These are phyloP conservation scores for Salinomyces thailandicus DNA, from an alignment of 2,329 filamentous ascomycete species.

Conservation along the genomic window DNA sequence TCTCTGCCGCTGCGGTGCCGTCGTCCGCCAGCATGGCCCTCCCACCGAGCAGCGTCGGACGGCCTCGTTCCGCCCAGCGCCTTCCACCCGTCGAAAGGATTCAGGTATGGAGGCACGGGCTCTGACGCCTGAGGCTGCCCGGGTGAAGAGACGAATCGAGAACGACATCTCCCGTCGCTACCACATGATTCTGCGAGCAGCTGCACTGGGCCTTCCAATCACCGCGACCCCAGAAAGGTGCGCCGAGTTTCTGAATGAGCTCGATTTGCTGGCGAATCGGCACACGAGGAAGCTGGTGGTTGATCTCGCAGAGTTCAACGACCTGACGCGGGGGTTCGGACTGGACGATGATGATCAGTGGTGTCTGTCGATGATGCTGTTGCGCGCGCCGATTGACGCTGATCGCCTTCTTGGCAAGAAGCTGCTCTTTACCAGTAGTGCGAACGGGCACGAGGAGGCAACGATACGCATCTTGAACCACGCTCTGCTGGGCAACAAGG, in stretches of 20 bases:
- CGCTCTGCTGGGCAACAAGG: constrained; percentile 9
- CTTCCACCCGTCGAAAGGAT: constrained; percentile 5
- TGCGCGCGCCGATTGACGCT: background rate
- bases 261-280: constrained; percentile 1
- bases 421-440: constrained; percentile 15
- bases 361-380: constrained; percentile 7
- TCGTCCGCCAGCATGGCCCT: constrained; percentile 2
- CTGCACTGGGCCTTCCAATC: background rate
- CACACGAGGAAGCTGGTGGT: background rate
- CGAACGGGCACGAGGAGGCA: constrained; percentile 14
- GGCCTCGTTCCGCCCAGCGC: constrained; percentile 6
- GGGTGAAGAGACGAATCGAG: background rate
- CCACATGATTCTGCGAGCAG: background rate
- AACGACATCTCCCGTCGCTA: background rate
- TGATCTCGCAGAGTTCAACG: constrained; percentile 4
- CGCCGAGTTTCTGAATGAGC: constrained; percentile 5
- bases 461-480: constrained; percentile 18
- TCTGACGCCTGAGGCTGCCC: background rate
- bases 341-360: constrained; percentile 5
- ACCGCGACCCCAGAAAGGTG: background rate
- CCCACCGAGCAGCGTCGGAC: background rate
- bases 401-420: constrained; percentile 12
- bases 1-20: constrained; percentile 10
- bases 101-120: background rate
- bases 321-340: constrained; percentile 2